phyloP scores from a whole-genome alignment of 306 rosid genomes.

The barrel medic (Medicago truncatula) region DNA sequence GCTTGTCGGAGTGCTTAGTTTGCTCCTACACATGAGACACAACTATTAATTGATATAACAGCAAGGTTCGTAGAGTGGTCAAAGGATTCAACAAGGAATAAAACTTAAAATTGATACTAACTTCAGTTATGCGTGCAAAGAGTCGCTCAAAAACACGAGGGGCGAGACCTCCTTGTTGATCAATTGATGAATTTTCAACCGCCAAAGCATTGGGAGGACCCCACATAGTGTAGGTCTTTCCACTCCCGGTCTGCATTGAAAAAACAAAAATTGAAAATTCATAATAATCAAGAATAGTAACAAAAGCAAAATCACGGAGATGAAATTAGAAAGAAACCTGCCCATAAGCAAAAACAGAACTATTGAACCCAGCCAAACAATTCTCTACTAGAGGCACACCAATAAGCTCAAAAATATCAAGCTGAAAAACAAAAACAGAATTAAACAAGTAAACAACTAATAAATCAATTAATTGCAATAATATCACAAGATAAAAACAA shows the following conservation, averaged over 20 bases:
- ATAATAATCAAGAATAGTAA: background rate
- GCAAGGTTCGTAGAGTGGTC: slow-evolving; percentile 2
- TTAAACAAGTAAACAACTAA: slow-evolving; percentile 12
- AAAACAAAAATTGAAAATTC: slow-evolving; percentile 20
- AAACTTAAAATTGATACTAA: slow-evolving; percentile 38
- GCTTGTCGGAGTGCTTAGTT: slow-evolving; percentile 70
- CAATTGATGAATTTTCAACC: slow-evolving; percentile 54
- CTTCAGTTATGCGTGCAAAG: slow-evolving; percentile 80
- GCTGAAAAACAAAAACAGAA: slow-evolving; percentile 51
- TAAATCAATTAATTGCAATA: background rate
- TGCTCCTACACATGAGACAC: slow-evolving; percentile 66
- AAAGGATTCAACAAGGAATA: slow-evolving; percentile 4
- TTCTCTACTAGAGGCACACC: slow-evolving; percentile 88
- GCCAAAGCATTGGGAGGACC: slow-evolving; percentile 83
- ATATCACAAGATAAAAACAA: background rate
- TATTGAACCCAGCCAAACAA: slow-evolving; percentile 89
- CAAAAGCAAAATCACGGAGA: slow-evolving; percentile 18
- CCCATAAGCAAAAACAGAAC: slow-evolving; percentile 90
- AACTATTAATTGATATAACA: slow-evolving; percentile 28
- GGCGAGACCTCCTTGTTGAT: slow-evolving; percentile 82
- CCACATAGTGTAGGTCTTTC: slow-evolving; percentile 95
- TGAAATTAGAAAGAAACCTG: slow-evolving; percentile 56
- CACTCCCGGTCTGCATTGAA: slow-evolving; percentile 77
- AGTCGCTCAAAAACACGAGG: slow-evolving; percentile 86
- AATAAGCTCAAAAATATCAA: slow-evolving; percentile 82